A percentile compares a stretch with the other conserved stretches of the same genome.
Conservation (phyloP, 2,329 filamentous ascomycete genomes). For the Metarhizium album region DNA sequence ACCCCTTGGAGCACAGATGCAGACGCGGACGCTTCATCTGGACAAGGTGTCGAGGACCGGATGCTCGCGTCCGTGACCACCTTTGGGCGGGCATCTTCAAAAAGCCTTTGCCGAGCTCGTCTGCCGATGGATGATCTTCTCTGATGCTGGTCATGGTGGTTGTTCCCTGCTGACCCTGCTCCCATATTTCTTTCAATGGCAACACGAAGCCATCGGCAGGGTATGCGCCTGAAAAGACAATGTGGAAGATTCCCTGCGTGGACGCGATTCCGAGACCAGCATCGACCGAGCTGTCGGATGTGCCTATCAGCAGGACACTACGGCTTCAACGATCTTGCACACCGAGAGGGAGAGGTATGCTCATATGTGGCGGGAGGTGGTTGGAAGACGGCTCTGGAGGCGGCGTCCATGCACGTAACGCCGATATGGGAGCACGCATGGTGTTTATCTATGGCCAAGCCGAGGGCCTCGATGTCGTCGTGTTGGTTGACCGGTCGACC, state of each 20-base stretch:
- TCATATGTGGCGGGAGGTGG: slow-evolving; percentile 20
- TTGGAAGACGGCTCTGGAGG: slow-evolving; percentile 45
- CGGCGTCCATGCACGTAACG: slow-evolving; percentile 53
- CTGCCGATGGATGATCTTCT: slow-evolving; percentile 3
- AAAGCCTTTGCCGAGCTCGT: slow-evolving; percentile 15
- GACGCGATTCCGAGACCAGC: slow-evolving; percentile 21
- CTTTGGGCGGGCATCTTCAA: slow-evolving; percentile 17
- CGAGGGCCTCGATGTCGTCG: slow-evolving; percentile 23
- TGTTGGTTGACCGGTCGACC: slow-evolving; percentile 13
- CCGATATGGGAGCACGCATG: slow-evolving; percentile 50
- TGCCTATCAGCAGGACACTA: slow-evolving; percentile 15
- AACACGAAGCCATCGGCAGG: slow-evolving; percentile 18
- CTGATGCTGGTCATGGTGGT: slow-evolving; percentile 9
- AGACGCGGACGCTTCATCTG: slow-evolving; percentile 17
- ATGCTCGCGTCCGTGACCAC: slow-evolving; percentile 11
- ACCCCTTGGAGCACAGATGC: too few relatives aligned
- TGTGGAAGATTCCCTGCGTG: slow-evolving; percentile 22
- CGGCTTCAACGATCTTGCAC: slow-evolving; percentile 15
- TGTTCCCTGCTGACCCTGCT: slow-evolving; percentile 1
- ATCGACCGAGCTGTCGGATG: slow-evolving; percentile 21
- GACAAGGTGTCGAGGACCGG: slow-evolving; percentile 16
- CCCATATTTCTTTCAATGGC: slow-evolving; percentile 15
- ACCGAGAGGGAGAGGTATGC: slow-evolving; percentile 14
- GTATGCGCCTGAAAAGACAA: slow-evolving; percentile 22
- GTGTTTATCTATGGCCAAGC: slow-evolving; percentile 36